Base-by-base conservation (phyloP, 805 yeast species). In the Candida nitratophila region DNA sequence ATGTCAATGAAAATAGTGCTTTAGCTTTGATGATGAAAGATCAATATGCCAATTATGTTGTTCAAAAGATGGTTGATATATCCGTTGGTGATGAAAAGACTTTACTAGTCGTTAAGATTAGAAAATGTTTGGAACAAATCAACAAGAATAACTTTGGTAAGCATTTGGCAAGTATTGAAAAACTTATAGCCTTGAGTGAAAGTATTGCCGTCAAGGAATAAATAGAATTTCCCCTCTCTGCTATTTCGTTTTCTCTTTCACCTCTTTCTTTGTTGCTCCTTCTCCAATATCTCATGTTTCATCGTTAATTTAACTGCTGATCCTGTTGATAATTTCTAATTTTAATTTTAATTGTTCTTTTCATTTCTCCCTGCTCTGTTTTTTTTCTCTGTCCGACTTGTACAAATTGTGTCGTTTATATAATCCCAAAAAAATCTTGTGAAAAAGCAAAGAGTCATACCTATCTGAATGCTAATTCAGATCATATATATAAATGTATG, bases 11-110 rank as follows among this genome's bases (percentile, higher is more conserved):
- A 50, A 75, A 76, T 43, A 74, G 85, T 1, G 81, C 95, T 9
- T 71, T 93, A 52, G 86, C 90, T 21, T 70, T 83, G 47, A 90
- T 93, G 98, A 89, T 93, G 88, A 87, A 87, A 60, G 99, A 93
- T 63, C 98, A 93, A 61, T 93, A 84, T 66, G 99, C 98, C 21
- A 93, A 93, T 64, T 93, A 93, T 60, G 99, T 93, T 39, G 88
- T 93, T 41, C 99, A 93, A 64, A 90, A 91, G 62, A 74, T 93
- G 54, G 90, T 93, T 36, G 96, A 87, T 49, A 83, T 85, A 3
- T 76, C 90, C 34, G 78, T 77, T 48, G 84, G 84, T 39, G 72
- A 72, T 31, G 86, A 86, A 55, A 83, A 86, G 64, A 79, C 71
- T 41, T 61, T 79, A 27, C 71, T 93, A 48, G 87, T 89, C 41